Percentiles rank a stretch among this genome's conserved stretches.
Conservation (phyloP, 192 early-diverging fungal species). For the Entophlyctis luteolus region DNA sequence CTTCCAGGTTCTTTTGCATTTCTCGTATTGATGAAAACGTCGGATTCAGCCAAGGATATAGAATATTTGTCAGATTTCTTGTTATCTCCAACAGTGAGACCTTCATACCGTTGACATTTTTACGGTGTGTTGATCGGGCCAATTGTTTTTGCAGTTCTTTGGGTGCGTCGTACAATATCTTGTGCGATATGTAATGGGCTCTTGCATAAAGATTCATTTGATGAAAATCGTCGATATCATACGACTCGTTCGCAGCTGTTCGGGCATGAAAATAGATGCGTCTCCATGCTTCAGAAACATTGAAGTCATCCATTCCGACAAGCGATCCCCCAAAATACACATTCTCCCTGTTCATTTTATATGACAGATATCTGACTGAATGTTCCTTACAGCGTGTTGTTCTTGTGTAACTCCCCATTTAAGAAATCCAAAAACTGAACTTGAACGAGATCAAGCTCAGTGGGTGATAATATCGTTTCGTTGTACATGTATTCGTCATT, state of each 20-base stretch:
- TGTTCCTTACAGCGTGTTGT: too few species aligned
- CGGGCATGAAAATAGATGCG: too few species aligned
- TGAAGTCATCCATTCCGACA: background rate
- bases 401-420: background rate
- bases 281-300: background rate
- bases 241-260: too few species aligned
- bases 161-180: conserved; percentile 15
- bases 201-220: too few species aligned
- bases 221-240: too few species aligned
- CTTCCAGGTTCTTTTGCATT: background rate
- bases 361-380: too few species aligned
- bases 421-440: conserved; percentile 13
- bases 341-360: too few species aligned
- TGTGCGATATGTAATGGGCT: background rate
- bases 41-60: conserved; percentile 2
- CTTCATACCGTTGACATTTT: background rate
- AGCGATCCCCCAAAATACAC: background rate
- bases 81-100: background rate
- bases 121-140: background rate
- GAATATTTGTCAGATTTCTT: background rate
- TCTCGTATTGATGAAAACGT: background rate
- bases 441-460: too few species aligned
- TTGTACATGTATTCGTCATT: too few species aligned
- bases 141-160: conserved; percentile 3
- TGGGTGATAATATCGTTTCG: too few species aligned